These are phyloP conservation scores for Carpinus fangiana DNA, from an alignment of 306 rosid species.

Conservation along the genomic window DNA sequence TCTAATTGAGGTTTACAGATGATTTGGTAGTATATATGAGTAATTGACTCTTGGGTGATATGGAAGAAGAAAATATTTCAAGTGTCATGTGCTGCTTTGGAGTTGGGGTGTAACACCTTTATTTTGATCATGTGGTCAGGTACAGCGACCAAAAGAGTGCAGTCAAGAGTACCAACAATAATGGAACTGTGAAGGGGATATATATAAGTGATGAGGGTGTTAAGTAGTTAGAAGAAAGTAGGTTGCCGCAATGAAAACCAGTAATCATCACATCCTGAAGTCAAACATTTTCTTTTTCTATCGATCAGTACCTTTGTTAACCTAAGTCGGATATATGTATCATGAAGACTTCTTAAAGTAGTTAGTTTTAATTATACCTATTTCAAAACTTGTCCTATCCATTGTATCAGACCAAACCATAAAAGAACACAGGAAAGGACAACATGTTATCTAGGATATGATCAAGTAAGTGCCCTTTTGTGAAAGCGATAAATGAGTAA, in stretches of 20 bases:
- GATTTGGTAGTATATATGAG: no score
- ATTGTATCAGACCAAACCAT: conserved; percentile 15
- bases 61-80: no score
- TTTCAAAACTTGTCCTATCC: conserved; percentile 7
- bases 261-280: neutral
- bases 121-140: no score
- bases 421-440: conserved; percentile 33
- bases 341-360: neutral
- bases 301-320: neutral
- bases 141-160: neutral
- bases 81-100: no score
- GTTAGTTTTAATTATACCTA: neutral
- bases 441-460: conserved; percentile 7
- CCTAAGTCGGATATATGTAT: neutral
- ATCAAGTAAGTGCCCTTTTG: conserved; percentile 14
- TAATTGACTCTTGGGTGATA: no score
- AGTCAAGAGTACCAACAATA: neutral
- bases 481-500: neutral
- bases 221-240: neutral
- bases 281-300: neutral
- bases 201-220: neutral
- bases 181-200: neutral
- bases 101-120: no score
- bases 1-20: no score
- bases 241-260: neutral